Base-by-base conservation (phyloP, 1,284 basidiomycete genomes). In the Apiotrichum veenhuisii region DNA sequence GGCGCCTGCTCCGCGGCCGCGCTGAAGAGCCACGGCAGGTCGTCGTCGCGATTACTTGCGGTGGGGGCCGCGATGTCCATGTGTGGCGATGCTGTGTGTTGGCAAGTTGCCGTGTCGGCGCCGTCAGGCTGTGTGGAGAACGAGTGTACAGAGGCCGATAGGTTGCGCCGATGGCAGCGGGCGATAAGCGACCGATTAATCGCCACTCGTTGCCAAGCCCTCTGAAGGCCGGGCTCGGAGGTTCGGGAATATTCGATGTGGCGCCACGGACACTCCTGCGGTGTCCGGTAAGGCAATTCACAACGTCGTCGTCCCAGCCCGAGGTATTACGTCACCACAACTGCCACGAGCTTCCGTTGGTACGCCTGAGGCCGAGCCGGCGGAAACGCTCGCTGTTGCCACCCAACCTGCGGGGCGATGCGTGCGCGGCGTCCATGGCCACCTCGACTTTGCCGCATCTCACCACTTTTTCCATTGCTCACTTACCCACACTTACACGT, bases 1-100 rank as follows among this genome's bases (percentile, higher is more conserved):
- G 68, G 50, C 54, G 55, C 26, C 53, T 54, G 52, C 49, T 48
- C 12, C 59, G 57, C 34, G 63, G 69, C 49, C 64, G 68, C 59
- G 56, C 55, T 43, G 55, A 61, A 54, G 56, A 58, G 57, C 60
- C 60, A 62, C 38, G 60, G 52, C 7, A 22, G 23, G 41, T 55
- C 50, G 18, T 30, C 25, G 37, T 44, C 36, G 22, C 7, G 23
- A 42, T 38, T 37, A 41, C 22, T 48, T 25, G 34, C 20, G 15
- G 27, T 40, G 30, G 48, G 20, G 25, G 43, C 38, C 26, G 48
- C 37, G 36, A 44, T 54, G 37, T 42, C 54, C 48, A 55, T 50
- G 46, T 14, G 41, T 22, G 26, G 47, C n/a, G 41, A 10, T 10
- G 41, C 20, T 40, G 53, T 42, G 38, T n/a, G n/a, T n/a, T n/a